These are phyloP conservation scores for Lactarius sp. DNA, from an alignment of 768 basidiomycete species.

Conservation along the genomic window DNA sequence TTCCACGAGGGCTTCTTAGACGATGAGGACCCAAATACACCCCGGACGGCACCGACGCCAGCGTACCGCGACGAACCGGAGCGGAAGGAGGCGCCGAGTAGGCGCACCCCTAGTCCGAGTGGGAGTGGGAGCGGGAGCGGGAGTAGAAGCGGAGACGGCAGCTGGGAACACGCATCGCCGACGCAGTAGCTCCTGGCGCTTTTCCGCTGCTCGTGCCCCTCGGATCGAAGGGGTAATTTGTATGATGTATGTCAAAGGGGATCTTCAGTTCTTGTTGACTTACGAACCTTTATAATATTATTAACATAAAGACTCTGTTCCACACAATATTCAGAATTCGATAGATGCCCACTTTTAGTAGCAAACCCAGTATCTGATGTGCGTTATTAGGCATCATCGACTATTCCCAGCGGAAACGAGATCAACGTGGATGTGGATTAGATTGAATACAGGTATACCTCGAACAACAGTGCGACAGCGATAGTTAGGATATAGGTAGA, in stretches of 20 bases:
- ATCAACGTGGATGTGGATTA: not conserved
- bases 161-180: constrained; percentile 69
- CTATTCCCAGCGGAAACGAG: not conserved
- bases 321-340: not conserved
- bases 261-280: not conserved
- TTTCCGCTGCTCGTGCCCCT: not conserved
- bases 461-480: constrained; percentile 17
- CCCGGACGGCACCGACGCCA: constrained; percentile 25
- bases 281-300: not conserved
- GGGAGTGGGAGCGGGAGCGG: constrained; percentile 37
- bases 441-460: constrained; percentile 17
- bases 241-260: not conserved
- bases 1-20: constrained; percentile 82
- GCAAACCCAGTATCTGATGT: not conserved
- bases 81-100: constrained; percentile 16
- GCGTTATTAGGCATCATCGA: too few species aligned
- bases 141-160: constrained; percentile 55
- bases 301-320: not conserved
- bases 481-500: constrained; percentile 6
- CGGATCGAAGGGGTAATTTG: not conserved
- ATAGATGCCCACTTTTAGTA: not conserved
- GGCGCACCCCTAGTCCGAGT: constrained; percentile 13
- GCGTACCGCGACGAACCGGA: constrained; percentile 55
- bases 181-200: constrained; percentile 31
- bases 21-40: constrained; percentile 55